Evolutionary conservation across 78 protist genomes (phyloP).

Genomic region (Dictyostelium purpureum): DNA sequence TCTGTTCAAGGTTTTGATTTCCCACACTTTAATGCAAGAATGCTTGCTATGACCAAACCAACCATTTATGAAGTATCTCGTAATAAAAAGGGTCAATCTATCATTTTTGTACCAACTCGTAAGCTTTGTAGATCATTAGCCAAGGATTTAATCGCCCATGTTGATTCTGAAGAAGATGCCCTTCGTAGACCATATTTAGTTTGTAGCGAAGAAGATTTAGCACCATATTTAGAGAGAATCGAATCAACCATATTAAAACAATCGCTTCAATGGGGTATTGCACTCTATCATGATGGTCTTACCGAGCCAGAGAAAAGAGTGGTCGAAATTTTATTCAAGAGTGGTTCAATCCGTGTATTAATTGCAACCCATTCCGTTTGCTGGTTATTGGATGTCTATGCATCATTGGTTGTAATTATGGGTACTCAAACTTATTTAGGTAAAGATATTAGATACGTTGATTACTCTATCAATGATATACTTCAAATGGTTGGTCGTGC

Average conservation of each 20-base stretch:
- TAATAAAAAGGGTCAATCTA: conserved; percentile 80
- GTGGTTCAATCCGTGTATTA: conserved; percentile 87
- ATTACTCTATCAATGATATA: conserved; percentile 94
- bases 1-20: conserved; percentile 91
- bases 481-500: conserved; percentile 98
- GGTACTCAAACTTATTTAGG: conserved; percentile 91
- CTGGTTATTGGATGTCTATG: conserved; percentile 94
- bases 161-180: conserved; percentile 77
- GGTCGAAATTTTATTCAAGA: conserved; percentile 90
- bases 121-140: conserved; percentile 83
- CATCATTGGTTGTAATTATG: conserved; percentile 81
- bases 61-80: conserved; percentile 77
- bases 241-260: conserved; percentile 79
- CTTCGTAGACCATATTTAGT: neutral
- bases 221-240: conserved; percentile 6
- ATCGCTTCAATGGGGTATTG: conserved; percentile 87
- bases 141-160: conserved; percentile 82
- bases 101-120: conserved; percentile 92
- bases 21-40: conserved; percentile 85
- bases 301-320: conserved; percentile 59
- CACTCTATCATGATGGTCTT: conserved; percentile 90
- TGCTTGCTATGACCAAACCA: conserved; percentile 94
- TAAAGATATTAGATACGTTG: conserved; percentile 85
- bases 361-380: conserved; percentile 99
- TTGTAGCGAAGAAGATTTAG: conserved; percentile 24